Evolutionary conservation across 148 eudicot species (phyloP).

Genomic region (Talinum fruticosum): DNA sequence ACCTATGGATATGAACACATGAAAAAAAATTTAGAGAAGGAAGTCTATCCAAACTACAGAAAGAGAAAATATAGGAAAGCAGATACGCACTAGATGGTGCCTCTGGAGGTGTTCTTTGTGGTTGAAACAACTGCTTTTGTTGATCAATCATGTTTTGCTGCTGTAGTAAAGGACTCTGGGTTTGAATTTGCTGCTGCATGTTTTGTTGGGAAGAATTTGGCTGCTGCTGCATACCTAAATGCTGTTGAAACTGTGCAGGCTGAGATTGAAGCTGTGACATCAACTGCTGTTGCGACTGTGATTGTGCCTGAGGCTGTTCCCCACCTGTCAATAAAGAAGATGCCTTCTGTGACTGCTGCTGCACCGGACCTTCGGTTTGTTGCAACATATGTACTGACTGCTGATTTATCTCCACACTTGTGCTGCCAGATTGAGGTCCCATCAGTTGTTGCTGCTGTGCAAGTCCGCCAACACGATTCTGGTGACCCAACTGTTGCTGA

Average conservation of each 20-base stretch:
- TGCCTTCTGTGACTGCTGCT: conserved; percentile 58
- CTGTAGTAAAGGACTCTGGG: conserved; percentile 63
- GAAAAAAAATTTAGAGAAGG: neutral
- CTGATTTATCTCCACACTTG: conserved; percentile 59
- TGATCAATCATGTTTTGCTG: conserved; percentile 71
- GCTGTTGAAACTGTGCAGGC: conserved; percentile 68
- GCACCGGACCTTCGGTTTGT: conserved; percentile 56
- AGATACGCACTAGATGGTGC: conserved; percentile 69
- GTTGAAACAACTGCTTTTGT: conserved; percentile 70
- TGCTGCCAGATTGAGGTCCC: conserved; percentile 61
- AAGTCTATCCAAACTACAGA: neutral
- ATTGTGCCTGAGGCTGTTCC: conserved; percentile 39
- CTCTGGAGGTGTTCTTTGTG: conserved; percentile 71
- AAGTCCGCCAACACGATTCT: conserved; percentile 43
- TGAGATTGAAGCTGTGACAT: conserved; percentile 83
- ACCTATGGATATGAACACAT: neutral
- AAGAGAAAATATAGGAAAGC: neutral
- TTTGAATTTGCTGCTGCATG: conserved; percentile 75
- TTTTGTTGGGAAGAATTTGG: conserved; percentile 57
- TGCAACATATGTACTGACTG: conserved; percentile 60
- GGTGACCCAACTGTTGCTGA: conserved; percentile 67
- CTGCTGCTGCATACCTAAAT: conserved; percentile 65
- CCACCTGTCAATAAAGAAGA: conserved; percentile 50
- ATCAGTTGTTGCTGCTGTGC: conserved; percentile 62
- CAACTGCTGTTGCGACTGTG: conserved; percentile 71